Conservation (phyloP, 1,284 basidiomycete genomes). For the Vanrija humicola region DNA sequence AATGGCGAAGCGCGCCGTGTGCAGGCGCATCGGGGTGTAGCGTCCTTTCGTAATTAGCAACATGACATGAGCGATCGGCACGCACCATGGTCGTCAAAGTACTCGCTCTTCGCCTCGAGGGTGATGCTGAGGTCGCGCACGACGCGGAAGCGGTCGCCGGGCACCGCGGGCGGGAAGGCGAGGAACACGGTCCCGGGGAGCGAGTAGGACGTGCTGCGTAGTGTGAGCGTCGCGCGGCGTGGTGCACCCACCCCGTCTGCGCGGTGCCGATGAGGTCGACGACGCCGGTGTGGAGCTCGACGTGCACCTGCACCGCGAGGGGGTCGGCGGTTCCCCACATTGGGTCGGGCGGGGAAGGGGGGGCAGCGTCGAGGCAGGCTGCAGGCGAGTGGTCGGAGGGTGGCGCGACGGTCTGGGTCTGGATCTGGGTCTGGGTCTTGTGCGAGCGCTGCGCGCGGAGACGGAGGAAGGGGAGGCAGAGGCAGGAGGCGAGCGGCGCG, state of each 20-base stretch:
- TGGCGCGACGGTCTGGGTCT: too few relatives aligned
- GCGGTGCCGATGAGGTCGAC: conserved; percentile 8
- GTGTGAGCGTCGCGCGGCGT: not conserved
- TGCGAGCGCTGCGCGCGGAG: too few relatives aligned
- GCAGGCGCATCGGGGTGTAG: conserved; percentile 38
- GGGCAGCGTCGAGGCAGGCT: too few relatives aligned
- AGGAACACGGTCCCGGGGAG: conserved; percentile 19
- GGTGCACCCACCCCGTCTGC: conserved; percentile 13
- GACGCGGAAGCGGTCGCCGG: conserved; percentile 1
- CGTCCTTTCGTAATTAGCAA: conserved; percentile 28
- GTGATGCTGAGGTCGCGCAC: conserved; percentile 29
- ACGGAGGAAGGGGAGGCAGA: too few relatives aligned
- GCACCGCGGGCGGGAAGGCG: conserved; percentile 10
- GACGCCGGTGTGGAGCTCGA: not conserved
- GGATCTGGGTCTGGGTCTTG: too few relatives aligned
- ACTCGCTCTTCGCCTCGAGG: conserved; percentile 45
- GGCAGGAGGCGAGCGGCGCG: too few relatives aligned
- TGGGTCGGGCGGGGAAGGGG: too few relatives aligned
- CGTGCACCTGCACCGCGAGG: not conserved
- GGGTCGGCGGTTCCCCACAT: too few relatives aligned
- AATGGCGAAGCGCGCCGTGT: too few relatives aligned
- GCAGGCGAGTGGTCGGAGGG: too few relatives aligned
- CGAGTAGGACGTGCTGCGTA: conserved; percentile 21
- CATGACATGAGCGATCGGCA: not conserved
- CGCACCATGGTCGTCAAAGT: conserved; percentile 40